A percentile compares a stretch with the other conserved stretches of the same genome.
These are phyloP conservation scores for Aspergillus quadricinctus DNA, from an alignment of 2,329 filamentous ascomycete species.

Conservation along the genomic window DNA sequence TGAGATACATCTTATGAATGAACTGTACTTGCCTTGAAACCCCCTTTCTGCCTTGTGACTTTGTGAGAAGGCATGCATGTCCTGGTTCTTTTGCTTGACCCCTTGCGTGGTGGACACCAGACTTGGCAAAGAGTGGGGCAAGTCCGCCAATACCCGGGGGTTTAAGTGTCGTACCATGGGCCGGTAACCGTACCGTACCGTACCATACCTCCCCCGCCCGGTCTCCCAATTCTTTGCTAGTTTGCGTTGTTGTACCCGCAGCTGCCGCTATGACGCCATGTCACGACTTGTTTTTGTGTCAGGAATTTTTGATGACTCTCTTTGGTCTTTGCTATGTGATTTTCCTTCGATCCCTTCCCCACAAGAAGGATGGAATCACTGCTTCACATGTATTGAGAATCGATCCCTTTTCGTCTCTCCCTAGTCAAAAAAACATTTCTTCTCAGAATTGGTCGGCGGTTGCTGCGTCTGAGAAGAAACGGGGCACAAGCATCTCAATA, in stretches of 20 bases:
- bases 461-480: not conserved
- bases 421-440: too few species aligned
- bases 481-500: not conserved
- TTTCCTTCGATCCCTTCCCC: not conserved
- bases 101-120: not conserved
- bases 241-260: constrained; percentile 2
- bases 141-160: not conserved
- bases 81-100: not conserved
- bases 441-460: not conserved
- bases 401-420: not conserved
- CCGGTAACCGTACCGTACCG: constrained; percentile 7
- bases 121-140: not conserved
- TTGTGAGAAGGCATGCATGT: not conserved
- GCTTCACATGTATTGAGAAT: not conserved
- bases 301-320: constrained; percentile 2
- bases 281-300: constrained; percentile 1
- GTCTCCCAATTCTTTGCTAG: constrained; percentile 1
- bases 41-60: not conserved
- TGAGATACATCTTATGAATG: not conserved
- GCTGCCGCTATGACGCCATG: constrained; percentile 18
- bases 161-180: not conserved
- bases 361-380: not conserved
- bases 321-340: constrained; percentile 4
- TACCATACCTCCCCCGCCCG: constrained; percentile 6
- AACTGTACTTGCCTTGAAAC: constrained; percentile 3